Evolutionary conservation across 2,329 filamentous ascomycete species (phyloP).

Genomic region (Samsoniella hepiali): DNA sequence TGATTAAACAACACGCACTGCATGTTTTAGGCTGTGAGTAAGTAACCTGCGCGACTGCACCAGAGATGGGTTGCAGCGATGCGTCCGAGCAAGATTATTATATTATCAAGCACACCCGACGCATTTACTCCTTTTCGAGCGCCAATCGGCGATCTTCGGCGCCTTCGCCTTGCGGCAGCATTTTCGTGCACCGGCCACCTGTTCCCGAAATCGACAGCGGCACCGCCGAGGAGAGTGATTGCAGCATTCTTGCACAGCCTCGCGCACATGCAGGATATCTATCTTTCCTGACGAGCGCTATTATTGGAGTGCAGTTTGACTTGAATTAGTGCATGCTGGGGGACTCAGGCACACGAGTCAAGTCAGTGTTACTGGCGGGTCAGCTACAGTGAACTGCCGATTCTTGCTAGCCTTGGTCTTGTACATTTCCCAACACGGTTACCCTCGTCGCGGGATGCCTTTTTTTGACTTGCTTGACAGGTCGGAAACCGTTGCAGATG

Average conservation of each 20-base stretch:
- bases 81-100: not conserved
- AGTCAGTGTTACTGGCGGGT: not conserved
- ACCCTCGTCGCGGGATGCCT: not conserved
- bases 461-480: not conserved
- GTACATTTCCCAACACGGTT: not conserved
- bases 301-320: not conserved
- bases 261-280: not conserved
- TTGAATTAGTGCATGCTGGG: not conserved
- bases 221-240: not conserved
- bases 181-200: not conserved
- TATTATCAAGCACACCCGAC: not conserved
- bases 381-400: conserved; percentile 3
- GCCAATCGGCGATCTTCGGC: not conserved
- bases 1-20: not conserved
- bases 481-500: conserved; percentile 4
- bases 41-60: too few relatives aligned
- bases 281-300: not conserved
- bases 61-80: too few relatives aligned
- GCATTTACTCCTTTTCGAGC: too few relatives aligned
- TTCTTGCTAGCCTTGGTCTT: not conserved
- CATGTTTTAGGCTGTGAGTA: not conserved
- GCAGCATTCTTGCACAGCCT: not conserved
- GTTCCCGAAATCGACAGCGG: not conserved
- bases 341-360: not conserved
- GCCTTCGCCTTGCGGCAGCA: not conserved